phyloP scores from a whole-genome alignment of 805 yeast species.

The Hemisphaericaspora nanyangensis region DNA sequence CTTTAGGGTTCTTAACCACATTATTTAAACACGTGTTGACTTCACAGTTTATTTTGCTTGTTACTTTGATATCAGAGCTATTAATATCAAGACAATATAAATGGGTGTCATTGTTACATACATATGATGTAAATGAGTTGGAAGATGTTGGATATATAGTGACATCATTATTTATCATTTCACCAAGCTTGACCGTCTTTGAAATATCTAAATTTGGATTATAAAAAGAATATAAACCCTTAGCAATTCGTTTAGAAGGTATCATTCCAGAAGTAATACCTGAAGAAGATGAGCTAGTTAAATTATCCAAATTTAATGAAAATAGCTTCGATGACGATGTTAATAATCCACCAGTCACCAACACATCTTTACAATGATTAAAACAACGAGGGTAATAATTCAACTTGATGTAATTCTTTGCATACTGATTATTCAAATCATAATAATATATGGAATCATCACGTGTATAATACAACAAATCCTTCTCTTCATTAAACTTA shows the following conservation, averaged over 20 bases:
- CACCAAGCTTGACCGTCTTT: constrained; percentile 62
- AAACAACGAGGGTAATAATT: constrained; percentile 72
- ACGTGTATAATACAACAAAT: constrained; percentile 55
- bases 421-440: constrained; percentile 27
- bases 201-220: constrained; percentile 46
- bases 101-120: constrained; percentile 81
- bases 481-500: constrained; percentile 41
- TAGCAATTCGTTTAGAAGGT: constrained; percentile 33
- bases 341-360: constrained; percentile 47
- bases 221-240: constrained; percentile 63
- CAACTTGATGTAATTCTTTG: constrained; percentile 42
- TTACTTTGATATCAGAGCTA: constrained; percentile 38
- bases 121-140: constrained; percentile 49
- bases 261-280: constrained; percentile 5
- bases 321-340: constrained; percentile 35
- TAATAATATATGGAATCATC: constrained; percentile 49
- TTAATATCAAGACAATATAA: constrained; percentile 62
- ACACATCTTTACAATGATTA: constrained; percentile 48
- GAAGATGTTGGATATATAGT: constrained; percentile 40
- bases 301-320: constrained; percentile 20
- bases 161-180: constrained; percentile 80
- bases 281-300: constrained; percentile 11
- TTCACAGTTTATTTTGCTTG: constrained; percentile 42
- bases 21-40: constrained; percentile 71
- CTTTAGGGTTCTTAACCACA: constrained; percentile 55